A percentile compares a stretch with the other conserved stretches of the same genome.
Evolutionary conservation across 495 filamentous ascomycete species (phyloP).

Genomic region (Aspergillus heteromorphus): DNA sequence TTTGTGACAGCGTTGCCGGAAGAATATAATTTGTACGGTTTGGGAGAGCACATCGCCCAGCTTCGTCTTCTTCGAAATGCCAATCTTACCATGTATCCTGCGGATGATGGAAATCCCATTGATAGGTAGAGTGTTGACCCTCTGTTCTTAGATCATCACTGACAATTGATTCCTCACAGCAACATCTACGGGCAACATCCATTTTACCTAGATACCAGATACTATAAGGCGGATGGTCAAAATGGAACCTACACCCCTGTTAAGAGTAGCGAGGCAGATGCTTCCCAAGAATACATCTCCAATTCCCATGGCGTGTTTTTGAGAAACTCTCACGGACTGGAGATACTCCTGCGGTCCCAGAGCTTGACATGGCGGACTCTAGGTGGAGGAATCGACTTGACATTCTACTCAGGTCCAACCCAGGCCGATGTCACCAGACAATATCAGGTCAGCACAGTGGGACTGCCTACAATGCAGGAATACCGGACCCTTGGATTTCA

Average conservation of each 20-base stretch:
- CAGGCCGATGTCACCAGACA: conserved; percentile 52
- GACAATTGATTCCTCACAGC: conserved; percentile 15
- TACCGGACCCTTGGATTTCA: conserved; percentile 60
- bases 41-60: conserved; percentile 56
- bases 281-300: conserved; percentile 51
- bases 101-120: conserved; percentile 61
- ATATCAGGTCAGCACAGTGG: conserved; percentile 51
- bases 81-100: conserved; percentile 63
- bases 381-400: conserved; percentile 58
- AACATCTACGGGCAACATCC: conserved; percentile 59
- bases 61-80: conserved; percentile 55
- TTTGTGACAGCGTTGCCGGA: conserved; percentile 52
- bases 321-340: conserved; percentile 68
- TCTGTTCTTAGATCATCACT: neutral
- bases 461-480: conserved; percentile 58
- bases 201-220: conserved; percentile 61
- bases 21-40: conserved; percentile 59
- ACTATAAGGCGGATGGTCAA: conserved; percentile 49
- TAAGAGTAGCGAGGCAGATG: conserved; percentile 49
- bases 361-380: conserved; percentile 73
- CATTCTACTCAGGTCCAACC: conserved; percentile 57
- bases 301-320: conserved; percentile 58
- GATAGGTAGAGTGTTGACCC: conserved; percentile 33
- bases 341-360: conserved; percentile 58
- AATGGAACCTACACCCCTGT: conserved; percentile 50